Evolutionary conservation across 1,284 basidiomycete species (phyloP).

Genomic region (Melampsora americana): DNA sequence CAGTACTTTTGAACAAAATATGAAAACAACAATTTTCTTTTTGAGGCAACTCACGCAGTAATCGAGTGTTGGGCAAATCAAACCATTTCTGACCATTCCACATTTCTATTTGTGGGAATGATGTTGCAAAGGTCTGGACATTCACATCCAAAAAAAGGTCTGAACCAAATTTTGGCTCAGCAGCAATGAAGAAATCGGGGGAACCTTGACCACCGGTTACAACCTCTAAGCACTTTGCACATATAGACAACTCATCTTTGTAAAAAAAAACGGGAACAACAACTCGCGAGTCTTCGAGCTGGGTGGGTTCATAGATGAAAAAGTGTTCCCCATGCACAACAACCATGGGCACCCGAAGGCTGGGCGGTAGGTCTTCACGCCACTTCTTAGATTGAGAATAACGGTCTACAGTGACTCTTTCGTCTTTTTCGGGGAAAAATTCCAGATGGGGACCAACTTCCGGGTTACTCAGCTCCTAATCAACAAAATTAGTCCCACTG

Average conservation of each 20-base stretch:
- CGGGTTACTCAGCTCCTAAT: constrained; percentile 1
- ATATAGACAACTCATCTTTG: neutral
- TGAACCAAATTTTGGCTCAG: neutral
- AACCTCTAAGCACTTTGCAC: neutral
- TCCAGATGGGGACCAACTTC: neutral
- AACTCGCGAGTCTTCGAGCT: neutral
- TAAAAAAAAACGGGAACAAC: neutral
- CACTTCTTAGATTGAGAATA: constrained; percentile 20
- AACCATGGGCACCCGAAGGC: constrained; percentile 6
- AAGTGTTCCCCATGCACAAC: neutral
- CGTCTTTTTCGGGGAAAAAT: constrained; percentile 4
- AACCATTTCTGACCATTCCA: neutral
- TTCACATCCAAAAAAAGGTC: neutral
- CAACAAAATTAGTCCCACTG: neutral
- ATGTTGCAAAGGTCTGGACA: neutral
- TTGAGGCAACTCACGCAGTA: neutral
- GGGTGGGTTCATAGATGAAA: neutral
- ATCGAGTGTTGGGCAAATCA: neutral
- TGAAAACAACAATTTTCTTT: too few species aligned
- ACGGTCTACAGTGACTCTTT: neutral
- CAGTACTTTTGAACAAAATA: neutral
- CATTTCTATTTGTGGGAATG: neutral
- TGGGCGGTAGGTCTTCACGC: neutral
- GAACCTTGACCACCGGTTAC: neutral
- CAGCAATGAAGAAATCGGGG: neutral